A percentile compares a stretch with the other conserved stretches of the same genome.
These are phyloP conservation scores for Astrothelium subdiscretum DNA, from an alignment of 495 filamentous ascomycete species.

Conservation along the genomic window DNA sequence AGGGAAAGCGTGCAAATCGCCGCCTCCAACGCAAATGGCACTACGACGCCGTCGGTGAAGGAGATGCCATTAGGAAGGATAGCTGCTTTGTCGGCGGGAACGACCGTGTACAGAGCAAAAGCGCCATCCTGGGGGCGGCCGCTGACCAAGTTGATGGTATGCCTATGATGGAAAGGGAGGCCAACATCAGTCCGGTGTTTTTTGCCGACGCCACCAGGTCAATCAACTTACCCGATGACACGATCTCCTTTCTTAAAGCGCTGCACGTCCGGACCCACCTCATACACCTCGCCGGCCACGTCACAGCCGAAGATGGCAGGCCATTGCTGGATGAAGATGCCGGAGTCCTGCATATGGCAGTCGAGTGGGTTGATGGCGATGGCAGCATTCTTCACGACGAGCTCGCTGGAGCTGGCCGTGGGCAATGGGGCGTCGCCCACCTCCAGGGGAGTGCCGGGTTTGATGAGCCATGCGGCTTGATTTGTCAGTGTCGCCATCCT, in stretches of 20 bases:
- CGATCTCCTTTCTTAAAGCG: constrained; percentile 34
- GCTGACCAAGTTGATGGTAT: constrained; percentile 42
- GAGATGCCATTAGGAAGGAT: constrained; percentile 25
- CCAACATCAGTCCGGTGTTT: constrained; percentile 9
- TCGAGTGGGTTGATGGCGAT: constrained; percentile 34
- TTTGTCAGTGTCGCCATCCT: constrained; percentile 17
- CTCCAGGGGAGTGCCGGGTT: constrained; percentile 23
- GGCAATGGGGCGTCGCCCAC: constrained; percentile 29
- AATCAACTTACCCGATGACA: constrained; percentile 24
- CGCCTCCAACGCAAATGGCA: constrained; percentile 26
- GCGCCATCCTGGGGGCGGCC: constrained; percentile 29
- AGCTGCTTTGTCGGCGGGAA: constrained; percentile 22
- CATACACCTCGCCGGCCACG: constrained; percentile 9
- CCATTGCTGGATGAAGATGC: constrained; percentile 4
- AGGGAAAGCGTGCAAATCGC: constrained; percentile 26
- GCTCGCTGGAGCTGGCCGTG: constrained; percentile 23
- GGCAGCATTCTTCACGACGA: constrained; percentile 32
- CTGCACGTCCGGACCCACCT: constrained; percentile 16
- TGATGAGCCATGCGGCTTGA: constrained; percentile 33
- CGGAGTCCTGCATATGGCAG: constrained; percentile 7
- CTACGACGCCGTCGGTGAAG: constrained; percentile 29
- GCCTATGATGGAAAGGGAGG: constrained; percentile 9
- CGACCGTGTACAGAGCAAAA: constrained; percentile 20
- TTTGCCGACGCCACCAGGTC: constrained; percentile 9
- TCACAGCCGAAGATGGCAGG: constrained; percentile 13